Percentiles rank a stretch among this genome's conserved stretches.
phyloP scores from a whole-genome alignment of 257 asterid genomes.

The Nicotiana knightiana region DNA sequence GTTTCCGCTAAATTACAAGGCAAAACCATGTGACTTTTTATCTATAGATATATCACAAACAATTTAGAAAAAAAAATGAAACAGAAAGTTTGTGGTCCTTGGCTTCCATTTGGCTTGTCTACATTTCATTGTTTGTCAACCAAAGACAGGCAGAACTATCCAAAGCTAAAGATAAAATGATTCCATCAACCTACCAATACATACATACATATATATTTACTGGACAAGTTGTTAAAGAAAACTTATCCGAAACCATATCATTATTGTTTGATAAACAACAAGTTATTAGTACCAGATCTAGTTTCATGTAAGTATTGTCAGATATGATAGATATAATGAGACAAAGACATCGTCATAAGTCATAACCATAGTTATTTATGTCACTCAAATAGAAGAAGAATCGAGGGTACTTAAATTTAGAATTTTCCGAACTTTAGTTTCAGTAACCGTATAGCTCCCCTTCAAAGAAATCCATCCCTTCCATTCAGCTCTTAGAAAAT shows the following conservation, averaged over 20 bases:
- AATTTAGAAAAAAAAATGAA: neutral
- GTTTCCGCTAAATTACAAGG: slow-evolving; percentile 44
- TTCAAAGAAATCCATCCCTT: too few species aligned
- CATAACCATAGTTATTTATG: neutral
- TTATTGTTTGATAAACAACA: too few species aligned
- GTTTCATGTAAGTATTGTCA: neutral
- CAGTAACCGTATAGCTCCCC: too few species aligned
- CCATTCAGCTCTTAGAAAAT: too few species aligned
- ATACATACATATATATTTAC: neutral
- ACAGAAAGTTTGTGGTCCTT: slow-evolving; percentile 36
- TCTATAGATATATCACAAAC: slow-evolving; percentile 26
- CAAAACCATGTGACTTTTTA: slow-evolving; percentile 67
- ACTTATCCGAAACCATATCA: neutral
- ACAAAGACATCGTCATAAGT: neutral
- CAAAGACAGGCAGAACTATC: slow-evolving; percentile 25
- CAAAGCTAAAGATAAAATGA: slow-evolving; percentile 46
- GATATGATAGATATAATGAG: neutral
- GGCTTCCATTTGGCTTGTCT: slow-evolving; percentile 33
- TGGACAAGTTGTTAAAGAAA: neutral
- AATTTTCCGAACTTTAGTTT: too few species aligned
- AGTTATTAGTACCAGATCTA: too few species aligned
- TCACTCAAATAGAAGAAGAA: neutral
- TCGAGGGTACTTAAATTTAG: too few species aligned
- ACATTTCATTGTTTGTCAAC: slow-evolving; percentile 29
- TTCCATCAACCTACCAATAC: slow-evolving; percentile 22